phyloP scores from a whole-genome alignment of 805 yeast genomes.

The Starmerella powellii region DNA sequence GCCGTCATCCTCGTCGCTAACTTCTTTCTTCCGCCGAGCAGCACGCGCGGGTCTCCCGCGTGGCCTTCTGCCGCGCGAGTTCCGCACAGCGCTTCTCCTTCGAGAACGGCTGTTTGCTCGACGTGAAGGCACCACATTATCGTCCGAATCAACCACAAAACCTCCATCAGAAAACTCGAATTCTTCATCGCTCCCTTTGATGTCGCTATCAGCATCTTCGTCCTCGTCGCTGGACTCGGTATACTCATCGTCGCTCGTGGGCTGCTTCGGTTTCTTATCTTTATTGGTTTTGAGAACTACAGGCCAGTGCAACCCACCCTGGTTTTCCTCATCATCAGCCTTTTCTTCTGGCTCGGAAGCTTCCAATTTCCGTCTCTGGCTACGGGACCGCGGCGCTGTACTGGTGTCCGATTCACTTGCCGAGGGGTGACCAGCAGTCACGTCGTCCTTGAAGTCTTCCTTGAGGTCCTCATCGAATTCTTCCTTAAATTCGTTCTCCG shows the following conservation, averaged over 20 bases:
- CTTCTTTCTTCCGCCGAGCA: neutral
- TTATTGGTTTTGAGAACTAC: constrained; percentile 7
- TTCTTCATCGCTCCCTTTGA: constrained; percentile 5
- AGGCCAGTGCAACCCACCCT: constrained; percentile 7
- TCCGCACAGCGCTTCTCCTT: neutral
- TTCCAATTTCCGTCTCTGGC: neutral
- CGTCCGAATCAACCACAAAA: constrained; percentile 22
- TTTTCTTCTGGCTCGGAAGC: neutral
- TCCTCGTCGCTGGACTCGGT: constrained; percentile 1
- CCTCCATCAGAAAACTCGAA: constrained; percentile 19
- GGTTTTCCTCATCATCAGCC: neutral
- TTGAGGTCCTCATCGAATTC: neutral
- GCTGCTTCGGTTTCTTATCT: neutral
- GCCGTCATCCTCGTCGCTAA: constrained; percentile 1
- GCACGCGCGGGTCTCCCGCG: neutral
- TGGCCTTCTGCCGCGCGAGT: neutral
- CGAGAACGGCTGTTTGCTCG: neutral
- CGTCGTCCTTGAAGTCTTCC: no score
- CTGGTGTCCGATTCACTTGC: no score
- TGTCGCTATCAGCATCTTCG: neutral
- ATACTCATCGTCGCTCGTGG: constrained; percentile 10
- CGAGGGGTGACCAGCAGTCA: neutral
- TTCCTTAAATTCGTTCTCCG: constrained; percentile 1
- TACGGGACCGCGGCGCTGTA: neutral
- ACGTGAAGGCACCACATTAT: constrained; percentile 9